phyloP scores from a whole-genome alignment of 2,329 filamentous ascomycete genomes.

The Rugonectria rugulosa region DNA sequence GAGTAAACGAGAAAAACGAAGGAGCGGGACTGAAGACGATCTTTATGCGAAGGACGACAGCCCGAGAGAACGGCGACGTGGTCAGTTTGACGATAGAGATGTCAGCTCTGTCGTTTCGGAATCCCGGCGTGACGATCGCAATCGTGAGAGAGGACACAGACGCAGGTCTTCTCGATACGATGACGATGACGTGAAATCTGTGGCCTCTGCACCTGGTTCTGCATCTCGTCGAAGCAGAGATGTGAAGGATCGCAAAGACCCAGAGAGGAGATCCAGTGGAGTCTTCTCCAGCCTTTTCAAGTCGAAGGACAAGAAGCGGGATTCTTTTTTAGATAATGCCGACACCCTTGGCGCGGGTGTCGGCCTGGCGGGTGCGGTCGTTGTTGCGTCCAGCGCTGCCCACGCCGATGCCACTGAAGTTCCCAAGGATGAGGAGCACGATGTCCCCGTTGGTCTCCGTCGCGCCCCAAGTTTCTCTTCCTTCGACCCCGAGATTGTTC shows the following conservation, averaged over 20 bases:
- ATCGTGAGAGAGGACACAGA: constrained; percentile 44
- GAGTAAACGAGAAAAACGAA: constrained; percentile 50
- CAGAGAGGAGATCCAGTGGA: constrained; percentile 50
- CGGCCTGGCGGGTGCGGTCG: constrained; percentile 64
- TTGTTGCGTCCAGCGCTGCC: constrained; percentile 48
- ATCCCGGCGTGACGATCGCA: constrained; percentile 44
- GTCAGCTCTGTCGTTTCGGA: constrained; percentile 60
- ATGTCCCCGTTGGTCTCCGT: constrained; percentile 34
- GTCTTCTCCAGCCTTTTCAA: constrained; percentile 60
- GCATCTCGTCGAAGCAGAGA: constrained; percentile 45
- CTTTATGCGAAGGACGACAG: constrained; percentile 45
- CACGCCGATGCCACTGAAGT: constrained; percentile 56
- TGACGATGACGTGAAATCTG: constrained; percentile 57
- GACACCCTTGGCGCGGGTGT: constrained; percentile 74
- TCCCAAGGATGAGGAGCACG: constrained; percentile 49
- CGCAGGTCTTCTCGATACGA: constrained; percentile 49
- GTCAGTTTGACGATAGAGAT: constrained; percentile 55
- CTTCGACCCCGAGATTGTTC: constrained; percentile 65
- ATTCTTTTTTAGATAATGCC: constrained; percentile 78
- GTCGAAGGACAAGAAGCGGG: constrained; percentile 51
- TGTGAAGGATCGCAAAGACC: constrained; percentile 38
- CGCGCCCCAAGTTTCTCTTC: constrained; percentile 43
- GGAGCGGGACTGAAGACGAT: constrained; percentile 46
- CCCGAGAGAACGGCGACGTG: constrained; percentile 49
- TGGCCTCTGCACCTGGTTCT: constrained; percentile 47